These are phyloP conservation scores for Leishmania tropica DNA, from an alignment of 208 protist species.

Conservation along the genomic window DNA sequence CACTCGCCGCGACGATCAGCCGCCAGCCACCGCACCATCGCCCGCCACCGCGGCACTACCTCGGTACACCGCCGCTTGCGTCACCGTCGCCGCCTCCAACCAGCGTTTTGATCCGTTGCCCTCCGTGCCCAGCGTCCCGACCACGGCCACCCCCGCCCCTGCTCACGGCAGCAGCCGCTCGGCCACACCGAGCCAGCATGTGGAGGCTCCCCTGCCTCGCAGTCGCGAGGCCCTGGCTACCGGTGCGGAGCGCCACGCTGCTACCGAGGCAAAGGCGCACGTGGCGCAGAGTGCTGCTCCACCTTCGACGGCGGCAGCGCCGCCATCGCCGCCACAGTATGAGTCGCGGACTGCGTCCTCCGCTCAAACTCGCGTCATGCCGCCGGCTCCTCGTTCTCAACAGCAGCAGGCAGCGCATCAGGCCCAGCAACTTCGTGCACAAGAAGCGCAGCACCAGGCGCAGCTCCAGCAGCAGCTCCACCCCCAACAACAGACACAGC, in stretches of 20 bases:
- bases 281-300: neutral
- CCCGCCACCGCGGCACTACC: neutral
- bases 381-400: slow-evolving; percentile 28
- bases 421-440: neutral
- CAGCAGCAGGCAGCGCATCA: slow-evolving; percentile 4
- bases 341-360: slow-evolving; percentile 5
- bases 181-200: neutral
- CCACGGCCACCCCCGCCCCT: neutral
- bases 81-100: neutral
- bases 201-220: slow-evolving; percentile 12
- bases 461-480: slow-evolving; percentile 12
- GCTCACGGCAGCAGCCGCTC: slow-evolving; percentile 1
- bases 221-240: slow-evolving; percentile 7
- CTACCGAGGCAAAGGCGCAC: neutral
- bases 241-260: neutral
- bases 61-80: slow-evolving; percentile 28
- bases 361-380: slow-evolving; percentile 22
- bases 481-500: neutral
- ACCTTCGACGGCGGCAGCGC: neutral
- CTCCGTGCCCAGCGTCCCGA: neutral
- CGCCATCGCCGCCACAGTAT: slow-evolving; percentile 14
- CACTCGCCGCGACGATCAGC: neutral
- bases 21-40: neutral
- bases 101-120: neutral
- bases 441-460: neutral